These are phyloP conservation scores for Pseudogymnoascus sp. DNA, from an alignment of 2,329 filamentous ascomycete genomes.

Conservation along the genomic window DNA sequence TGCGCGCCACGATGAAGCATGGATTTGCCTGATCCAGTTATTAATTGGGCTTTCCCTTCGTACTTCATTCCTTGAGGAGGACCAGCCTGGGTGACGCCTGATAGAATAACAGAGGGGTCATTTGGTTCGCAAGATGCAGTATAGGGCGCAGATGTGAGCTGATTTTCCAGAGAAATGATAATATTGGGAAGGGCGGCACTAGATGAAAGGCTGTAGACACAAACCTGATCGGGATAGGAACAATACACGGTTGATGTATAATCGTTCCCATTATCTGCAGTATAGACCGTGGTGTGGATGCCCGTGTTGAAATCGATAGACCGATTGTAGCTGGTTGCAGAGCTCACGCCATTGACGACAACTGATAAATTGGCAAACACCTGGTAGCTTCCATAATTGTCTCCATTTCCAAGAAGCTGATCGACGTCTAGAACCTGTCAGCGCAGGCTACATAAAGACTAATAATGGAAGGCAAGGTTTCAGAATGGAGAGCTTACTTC, in stretches of 20 bases:
- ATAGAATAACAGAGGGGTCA: conserved; percentile 25
- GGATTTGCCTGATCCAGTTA: conserved; percentile 15
- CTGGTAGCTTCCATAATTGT: conserved; percentile 40
- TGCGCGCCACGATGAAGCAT: too few relatives aligned
- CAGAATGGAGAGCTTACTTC: conserved; percentile 28
- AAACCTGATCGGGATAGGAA: conserved; percentile 36
- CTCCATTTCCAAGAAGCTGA: conserved; percentile 33
- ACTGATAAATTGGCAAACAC: conserved; percentile 43
- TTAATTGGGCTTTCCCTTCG: conserved; percentile 32
- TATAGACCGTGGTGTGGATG: conserved; percentile 32
- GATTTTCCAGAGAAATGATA: conserved; percentile 38
- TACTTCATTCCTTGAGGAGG: conserved; percentile 40
- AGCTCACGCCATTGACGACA: conserved; percentile 28
- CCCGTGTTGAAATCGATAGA: conserved; percentile 40
- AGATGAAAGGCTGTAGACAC: conserved; percentile 24
- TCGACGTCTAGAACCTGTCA: conserved; percentile 27
- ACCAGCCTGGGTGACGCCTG: conserved; percentile 34
- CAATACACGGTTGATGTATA: conserved; percentile 38
- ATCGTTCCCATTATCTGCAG: conserved; percentile 27
- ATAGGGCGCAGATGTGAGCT: conserved; percentile 22
- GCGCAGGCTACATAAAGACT: background rate
- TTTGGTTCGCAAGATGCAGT: background rate
- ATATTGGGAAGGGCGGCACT: conserved; percentile 33
- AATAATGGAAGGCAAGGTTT: background rate
- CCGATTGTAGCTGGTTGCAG: conserved; percentile 33